Evolutionary conservation across 2,329 filamentous ascomycete genomes (phyloP), one percentile per base, ranked within the genome.

Genomic region (Meredithiella fracta): DNA sequence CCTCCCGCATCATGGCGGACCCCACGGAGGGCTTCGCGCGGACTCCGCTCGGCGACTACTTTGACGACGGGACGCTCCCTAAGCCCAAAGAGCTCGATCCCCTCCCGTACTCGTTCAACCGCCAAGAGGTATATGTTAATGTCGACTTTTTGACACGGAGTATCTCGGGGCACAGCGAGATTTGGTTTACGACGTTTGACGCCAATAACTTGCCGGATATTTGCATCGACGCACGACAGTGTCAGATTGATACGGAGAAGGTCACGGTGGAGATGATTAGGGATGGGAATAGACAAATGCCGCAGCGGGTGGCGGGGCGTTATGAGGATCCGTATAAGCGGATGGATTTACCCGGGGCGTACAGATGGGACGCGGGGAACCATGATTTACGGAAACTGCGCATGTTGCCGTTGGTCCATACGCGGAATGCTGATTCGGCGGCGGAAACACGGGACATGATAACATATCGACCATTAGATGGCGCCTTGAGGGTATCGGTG

Each of bases 111-210:
- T 72, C 76, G 42, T 71, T 97, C 58, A 76, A 87, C 55, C 84
- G 89, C 69, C 91, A 97, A 70, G 86, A 86, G 66, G 83, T 98
- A 52, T 83, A 89, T 63, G 74, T 98, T 59, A 90, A 97, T 63
- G 75, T 98, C 65, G 86, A 94, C 70, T 94, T 98, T 66, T 76
- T 78, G 61, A 79, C 78, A 55, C 83, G 82, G 68, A 78, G 75
- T 64, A 71, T 97, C 64, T 82, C 78, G 59, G 92, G 92, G 53
- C 83, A 79, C 60, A 87, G 86, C 7, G 84, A 90, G 62, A 85
- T 98, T 62, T 85, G 83, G 29, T 80, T 97, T 55, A 82, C 85
- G 62, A 73, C 77, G 58, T 73, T 78, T 58, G 74, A 74, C 62
- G 70, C 71, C 42, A 69, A 79, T 58, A 78, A 79, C 54, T 73